A percentile compares a stretch with the other conserved stretches of the same genome.
phyloP scores from a whole-genome alignment of 1,284 basidiomycete genomes.

The Tilletia setariae region DNA sequence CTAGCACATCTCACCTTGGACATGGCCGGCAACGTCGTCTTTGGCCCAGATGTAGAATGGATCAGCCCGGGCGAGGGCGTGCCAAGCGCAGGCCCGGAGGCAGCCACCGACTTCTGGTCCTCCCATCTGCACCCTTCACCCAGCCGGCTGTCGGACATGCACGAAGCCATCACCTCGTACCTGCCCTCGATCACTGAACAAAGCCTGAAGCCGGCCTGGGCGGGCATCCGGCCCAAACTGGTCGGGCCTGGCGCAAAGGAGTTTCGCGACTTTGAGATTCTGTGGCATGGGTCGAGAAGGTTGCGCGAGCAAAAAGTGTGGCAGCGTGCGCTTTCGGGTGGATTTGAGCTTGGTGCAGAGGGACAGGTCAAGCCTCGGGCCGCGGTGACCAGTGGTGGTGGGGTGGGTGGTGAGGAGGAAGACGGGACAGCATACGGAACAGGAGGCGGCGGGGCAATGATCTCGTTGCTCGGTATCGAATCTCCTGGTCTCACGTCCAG shows the following conservation, averaged over 20 bases:
- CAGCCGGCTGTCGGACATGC: slow-evolving; percentile 42
- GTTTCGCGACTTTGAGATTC: slow-evolving; percentile 75
- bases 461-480: slow-evolving; percentile 61
- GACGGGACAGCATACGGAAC: too few species aligned
- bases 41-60: slow-evolving; percentile 92
- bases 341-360: not conserved
- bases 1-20: slow-evolving; percentile 61
- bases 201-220: slow-evolving; percentile 79
- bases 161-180: slow-evolving; percentile 58
- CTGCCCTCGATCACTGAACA: slow-evolving; percentile 68
- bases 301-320: slow-evolving; percentile 38
- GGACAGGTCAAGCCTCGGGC: not conserved
- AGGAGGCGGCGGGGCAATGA: slow-evolving; percentile 33
- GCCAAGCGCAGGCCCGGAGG: slow-evolving; percentile 18
- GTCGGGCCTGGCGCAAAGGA: slow-evolving; percentile 66
- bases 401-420: not conserved
- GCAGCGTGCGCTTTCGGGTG: slow-evolving; percentile 23
- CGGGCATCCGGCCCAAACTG: slow-evolving; percentile 86
- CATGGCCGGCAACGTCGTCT: slow-evolving; percentile 78
- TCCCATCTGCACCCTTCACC: slow-evolving; percentile 25
- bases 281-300: slow-evolving; percentile 41
- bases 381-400: not conserved
- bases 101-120: slow-evolving; percentile 40
- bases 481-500: slow-evolving; percentile 60
- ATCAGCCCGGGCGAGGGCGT: slow-evolving; percentile 57